Evolutionary conservation across 2,329 filamentous ascomycete species (phyloP).

Genomic region (Gaeumannomyces sp.): DNA sequence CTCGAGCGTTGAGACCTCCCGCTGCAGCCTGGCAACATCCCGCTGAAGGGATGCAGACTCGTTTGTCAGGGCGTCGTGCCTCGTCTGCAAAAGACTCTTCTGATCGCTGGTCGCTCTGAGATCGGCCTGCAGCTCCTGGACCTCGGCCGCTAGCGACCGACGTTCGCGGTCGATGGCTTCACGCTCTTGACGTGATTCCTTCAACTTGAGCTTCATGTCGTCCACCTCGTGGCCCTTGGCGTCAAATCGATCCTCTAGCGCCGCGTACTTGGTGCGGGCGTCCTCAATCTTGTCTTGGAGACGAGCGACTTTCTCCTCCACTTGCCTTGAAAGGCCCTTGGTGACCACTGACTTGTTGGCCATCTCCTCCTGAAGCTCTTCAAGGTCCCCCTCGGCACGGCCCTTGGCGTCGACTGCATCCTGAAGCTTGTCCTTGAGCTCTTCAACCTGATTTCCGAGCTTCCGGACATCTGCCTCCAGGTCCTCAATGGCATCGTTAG

Average conservation of each 20-base stretch:
- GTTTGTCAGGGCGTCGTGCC: conserved; percentile 59
- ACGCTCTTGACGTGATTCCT: conserved; percentile 37
- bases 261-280: conserved; percentile 40
- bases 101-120: conserved; percentile 51
- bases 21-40: conserved; percentile 49
- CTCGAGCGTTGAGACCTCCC: conserved; percentile 40
- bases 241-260: conserved; percentile 45
- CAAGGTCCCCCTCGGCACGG: conserved; percentile 51
- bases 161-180: conserved; percentile 32
- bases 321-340: conserved; percentile 66
- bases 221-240: conserved; percentile 41
- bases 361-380: conserved; percentile 69
- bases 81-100: conserved; percentile 62
- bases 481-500: conserved; percentile 52
- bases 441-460: conserved; percentile 48
- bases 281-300: conserved; percentile 61
- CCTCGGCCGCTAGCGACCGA: conserved; percentile 37
- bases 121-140: conserved; percentile 54
- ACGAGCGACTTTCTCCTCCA: conserved; percentile 63
- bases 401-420: conserved; percentile 49
- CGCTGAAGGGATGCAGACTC: conserved; percentile 63
- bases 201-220: conserved; percentile 37
- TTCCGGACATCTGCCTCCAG: conserved; percentile 49
- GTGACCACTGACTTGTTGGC: conserved; percentile 72
- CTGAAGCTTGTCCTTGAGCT: conserved; percentile 48